Percentiles rank a stretch among this genome's conserved stretches.
phyloP scores from a whole-genome alignment of 768 basidiomycete species.

The Phanerochaete sordida region DNA sequence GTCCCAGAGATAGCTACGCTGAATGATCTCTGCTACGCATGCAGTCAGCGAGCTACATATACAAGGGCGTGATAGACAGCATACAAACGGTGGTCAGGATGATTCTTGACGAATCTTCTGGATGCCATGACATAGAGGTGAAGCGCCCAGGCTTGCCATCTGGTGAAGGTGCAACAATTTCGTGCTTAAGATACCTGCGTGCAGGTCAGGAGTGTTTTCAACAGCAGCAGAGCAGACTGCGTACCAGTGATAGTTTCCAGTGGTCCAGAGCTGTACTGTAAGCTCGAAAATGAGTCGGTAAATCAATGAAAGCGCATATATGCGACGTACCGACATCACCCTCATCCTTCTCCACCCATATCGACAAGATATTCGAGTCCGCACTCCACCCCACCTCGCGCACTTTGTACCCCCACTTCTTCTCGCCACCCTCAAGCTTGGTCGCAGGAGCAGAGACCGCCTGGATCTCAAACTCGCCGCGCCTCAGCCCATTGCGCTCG shows the following conservation, averaged over 20 bases:
- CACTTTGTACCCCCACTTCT: conserved; percentile 67
- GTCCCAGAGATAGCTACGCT: conserved; percentile 73
- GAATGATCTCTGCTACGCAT: conserved; percentile 48
- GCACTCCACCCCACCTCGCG: conserved; percentile 82
- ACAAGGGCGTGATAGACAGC: conserved; percentile 20
- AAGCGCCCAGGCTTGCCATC: conserved; percentile 46
- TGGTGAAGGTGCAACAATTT: conserved; percentile 50
- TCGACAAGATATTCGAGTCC: conserved; percentile 78
- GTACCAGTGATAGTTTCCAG: conserved; percentile 92
- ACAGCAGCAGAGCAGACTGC: background rate
- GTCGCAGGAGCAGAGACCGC: conserved; percentile 25
- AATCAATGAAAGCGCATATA: background rate
- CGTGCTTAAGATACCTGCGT: conserved; percentile 89
- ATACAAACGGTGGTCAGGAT: conserved; percentile 65
- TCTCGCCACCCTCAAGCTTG: conserved; percentile 21
- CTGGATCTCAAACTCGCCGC: conserved; percentile 80
- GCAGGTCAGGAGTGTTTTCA: background rate
- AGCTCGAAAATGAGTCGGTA: background rate
- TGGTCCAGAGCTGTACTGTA: conserved; percentile 95
- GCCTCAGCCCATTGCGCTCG: conserved; percentile 90
- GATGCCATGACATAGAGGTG: conserved; percentile 82
- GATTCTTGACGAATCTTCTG: conserved; percentile 67
- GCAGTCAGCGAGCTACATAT: conserved; percentile 5
- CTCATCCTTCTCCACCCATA: conserved; percentile 74
- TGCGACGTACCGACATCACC: conserved; percentile 66